Conservation (phyloP, 2,329 filamentous ascomycete genomes). For the Ilyonectria mors-panacis region DNA sequence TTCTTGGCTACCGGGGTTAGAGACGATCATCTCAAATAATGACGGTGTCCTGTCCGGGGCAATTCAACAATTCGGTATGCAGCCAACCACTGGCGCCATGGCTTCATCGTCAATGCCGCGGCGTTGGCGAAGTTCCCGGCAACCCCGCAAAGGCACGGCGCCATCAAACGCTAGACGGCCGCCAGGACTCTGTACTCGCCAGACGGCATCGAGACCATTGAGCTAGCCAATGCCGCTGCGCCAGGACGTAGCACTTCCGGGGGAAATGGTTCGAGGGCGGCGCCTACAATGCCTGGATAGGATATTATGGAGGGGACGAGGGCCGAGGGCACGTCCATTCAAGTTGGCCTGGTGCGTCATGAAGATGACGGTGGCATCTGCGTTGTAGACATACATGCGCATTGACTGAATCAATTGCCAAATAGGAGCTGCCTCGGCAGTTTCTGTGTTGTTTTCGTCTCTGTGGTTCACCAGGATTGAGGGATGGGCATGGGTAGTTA, state of each 20-base stretch:
- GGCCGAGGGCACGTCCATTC: not conserved
- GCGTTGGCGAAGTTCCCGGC: slow-evolving; percentile 3
- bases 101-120: not conserved
- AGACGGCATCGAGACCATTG: slow-evolving; percentile 24
- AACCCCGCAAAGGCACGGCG: slow-evolving; percentile 14
- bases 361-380: not conserved
- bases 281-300: not conserved
- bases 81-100: slow-evolving; percentile 9
- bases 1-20: not conserved
- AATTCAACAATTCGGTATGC: slow-evolving; percentile 6
- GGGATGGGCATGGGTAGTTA: not conserved
- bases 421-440: slow-evolving; percentile 5
- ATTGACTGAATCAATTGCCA: too few relatives aligned
- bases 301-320: not conserved
- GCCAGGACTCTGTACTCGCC: slow-evolving; percentile 7
- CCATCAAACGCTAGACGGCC: slow-evolving; percentile 17
- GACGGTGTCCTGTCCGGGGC: slow-evolving; percentile 4
- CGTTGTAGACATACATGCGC: not conserved
- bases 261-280: not conserved
- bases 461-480: not conserved
- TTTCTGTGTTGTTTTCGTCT: not conserved
- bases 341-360: not conserved
- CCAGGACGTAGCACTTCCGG: not conserved
- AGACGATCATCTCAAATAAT: not conserved
- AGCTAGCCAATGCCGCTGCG: not conserved